These are phyloP conservation scores for Cladophialophora psammophila DNA, from an alignment of 2,329 filamentous ascomycete species.

Conservation along the genomic window DNA sequence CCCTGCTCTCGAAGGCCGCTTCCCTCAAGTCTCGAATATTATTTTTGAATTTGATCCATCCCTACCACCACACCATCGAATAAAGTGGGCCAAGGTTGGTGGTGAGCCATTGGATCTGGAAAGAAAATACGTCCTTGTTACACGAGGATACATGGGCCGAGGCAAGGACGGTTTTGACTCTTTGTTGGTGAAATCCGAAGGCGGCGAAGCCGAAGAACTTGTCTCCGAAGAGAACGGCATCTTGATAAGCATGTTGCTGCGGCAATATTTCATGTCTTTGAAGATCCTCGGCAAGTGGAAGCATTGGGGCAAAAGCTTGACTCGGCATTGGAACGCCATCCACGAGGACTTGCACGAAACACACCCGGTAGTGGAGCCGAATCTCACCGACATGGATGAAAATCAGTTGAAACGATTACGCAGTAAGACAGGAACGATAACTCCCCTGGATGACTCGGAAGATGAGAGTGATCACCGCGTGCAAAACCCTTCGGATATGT, in stretches of 20 bases:
- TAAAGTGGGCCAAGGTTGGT: slow-evolving; percentile 68
- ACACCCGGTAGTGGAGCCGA: slow-evolving; percentile 38
- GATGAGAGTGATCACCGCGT: slow-evolving; percentile 50
- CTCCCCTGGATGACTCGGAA: slow-evolving; percentile 55
- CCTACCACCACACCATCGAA: slow-evolving; percentile 65
- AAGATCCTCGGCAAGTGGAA: slow-evolving; percentile 83
- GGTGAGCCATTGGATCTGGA: slow-evolving; percentile 68
- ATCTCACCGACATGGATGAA: slow-evolving; percentile 7
- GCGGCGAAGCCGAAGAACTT: slow-evolving; percentile 77
- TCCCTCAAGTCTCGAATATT: slow-evolving; percentile 88
- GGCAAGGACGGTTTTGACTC: slow-evolving; percentile 86
- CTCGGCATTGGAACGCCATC: slow-evolving; percentile 71
- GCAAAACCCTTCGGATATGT: slow-evolving; percentile 12
- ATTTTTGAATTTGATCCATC: slow-evolving; percentile 74
- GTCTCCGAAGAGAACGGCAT: slow-evolving; percentile 87
- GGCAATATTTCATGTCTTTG: slow-evolving; percentile 89
- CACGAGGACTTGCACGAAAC: slow-evolving; percentile 65
- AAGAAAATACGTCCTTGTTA: slow-evolving; percentile 75
- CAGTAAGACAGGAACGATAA: slow-evolving; percentile 42
- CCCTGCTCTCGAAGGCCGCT: slow-evolving; percentile 83
- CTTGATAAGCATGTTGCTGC: slow-evolving; percentile 82
- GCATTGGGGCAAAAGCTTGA: slow-evolving; percentile 69
- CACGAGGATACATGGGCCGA: slow-evolving; percentile 85
- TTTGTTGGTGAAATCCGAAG: slow-evolving; percentile 76
- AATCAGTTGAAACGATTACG: slow-evolving; percentile 19